A percentile compares a stretch with the other conserved stretches of the same genome.
Conservation (phyloP, 2,329 filamentous ascomycete genomes). For the Pseudogymnoascus sp. region DNA sequence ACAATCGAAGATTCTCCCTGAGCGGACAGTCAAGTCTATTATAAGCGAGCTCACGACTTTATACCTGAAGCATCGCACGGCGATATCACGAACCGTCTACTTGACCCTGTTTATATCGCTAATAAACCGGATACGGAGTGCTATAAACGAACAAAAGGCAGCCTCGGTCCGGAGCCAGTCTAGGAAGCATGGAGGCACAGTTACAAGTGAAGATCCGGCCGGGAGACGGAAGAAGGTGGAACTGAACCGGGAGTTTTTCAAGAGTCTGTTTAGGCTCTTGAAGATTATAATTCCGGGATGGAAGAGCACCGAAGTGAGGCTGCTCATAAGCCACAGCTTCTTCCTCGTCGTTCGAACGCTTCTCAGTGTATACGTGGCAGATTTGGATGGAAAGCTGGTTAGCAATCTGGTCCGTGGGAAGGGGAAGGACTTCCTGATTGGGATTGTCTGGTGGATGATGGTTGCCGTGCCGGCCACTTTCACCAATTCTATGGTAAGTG, state of each 20-base stretch:
- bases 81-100: conserved; percentile 77
- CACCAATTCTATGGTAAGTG: conserved; percentile 90
- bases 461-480: conserved; percentile 94
- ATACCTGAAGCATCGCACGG: conserved; percentile 72
- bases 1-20: conserved; percentile 59
- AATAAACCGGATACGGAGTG: conserved; percentile 79
- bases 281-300: conserved; percentile 86
- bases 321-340: conserved; percentile 84
- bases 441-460: conserved; percentile 96
- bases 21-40: conserved; percentile 57
- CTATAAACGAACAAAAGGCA: conserved; percentile 86
- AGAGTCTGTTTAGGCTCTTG: conserved; percentile 59
- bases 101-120: conserved; percentile 73
- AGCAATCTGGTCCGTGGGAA: conserved; percentile 87
- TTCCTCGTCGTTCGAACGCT: conserved; percentile 86
- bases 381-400: conserved; percentile 88
- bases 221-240: conserved; percentile 70
- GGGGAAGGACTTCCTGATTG: conserved; percentile 79
- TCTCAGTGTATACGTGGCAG: conserved; percentile 90
- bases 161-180: conserved; percentile 59
- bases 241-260: conserved; percentile 78
- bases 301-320: conserved; percentile 76
- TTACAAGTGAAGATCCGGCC: conserved; percentile 27
- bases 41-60: conserved; percentile 59
- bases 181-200: conserved; percentile 45